Percentiles rank a stretch among this genome's conserved stretches.
Conservation (phyloP, 2,329 filamentous ascomycete species). For the Pyrenochaeta sp. region DNA sequence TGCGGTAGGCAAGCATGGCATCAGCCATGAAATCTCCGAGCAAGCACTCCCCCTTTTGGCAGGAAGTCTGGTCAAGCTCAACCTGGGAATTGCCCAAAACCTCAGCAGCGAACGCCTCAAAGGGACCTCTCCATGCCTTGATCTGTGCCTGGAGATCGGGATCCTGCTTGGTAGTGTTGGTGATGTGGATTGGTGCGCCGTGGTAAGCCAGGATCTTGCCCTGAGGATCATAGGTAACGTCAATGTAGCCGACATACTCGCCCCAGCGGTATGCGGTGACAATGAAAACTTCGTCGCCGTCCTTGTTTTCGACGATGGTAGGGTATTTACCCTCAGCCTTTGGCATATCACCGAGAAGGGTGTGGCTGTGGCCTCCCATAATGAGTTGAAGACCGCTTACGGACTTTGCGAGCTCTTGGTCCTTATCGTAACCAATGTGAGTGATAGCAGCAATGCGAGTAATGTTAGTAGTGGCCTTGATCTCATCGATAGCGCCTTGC, state of each 20-base stretch:
- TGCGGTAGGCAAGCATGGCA: slow-evolving; percentile 68
- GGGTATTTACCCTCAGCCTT: slow-evolving; percentile 68
- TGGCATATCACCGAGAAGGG: slow-evolving; percentile 66
- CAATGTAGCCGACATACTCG: slow-evolving; percentile 72
- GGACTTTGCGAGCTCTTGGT: slow-evolving; percentile 65
- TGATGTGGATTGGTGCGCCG: slow-evolving; percentile 69
- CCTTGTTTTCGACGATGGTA: slow-evolving; percentile 66
- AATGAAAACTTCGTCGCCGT: slow-evolving; percentile 72
- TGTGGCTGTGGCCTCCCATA: slow-evolving; percentile 68
- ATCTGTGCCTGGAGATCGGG: slow-evolving; percentile 64
- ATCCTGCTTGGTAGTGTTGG: slow-evolving; percentile 67
- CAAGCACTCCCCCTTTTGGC: slow-evolving; percentile 65
- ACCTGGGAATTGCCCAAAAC: slow-evolving; percentile 64
- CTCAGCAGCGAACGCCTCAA: slow-evolving; percentile 66
- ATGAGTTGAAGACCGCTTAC: slow-evolving; percentile 72
- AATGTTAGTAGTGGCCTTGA: slow-evolving; percentile 67
- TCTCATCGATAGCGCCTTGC: slow-evolving; percentile 68
- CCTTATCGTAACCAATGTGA: slow-evolving; percentile 71
- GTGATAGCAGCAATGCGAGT: slow-evolving; percentile 71
- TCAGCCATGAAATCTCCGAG: slow-evolving; percentile 54
- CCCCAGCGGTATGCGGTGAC: slow-evolving; percentile 74
- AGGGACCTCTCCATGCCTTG: slow-evolving; percentile 65
- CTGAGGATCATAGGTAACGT: slow-evolving; percentile 67
- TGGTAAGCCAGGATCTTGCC: slow-evolving; percentile 70
- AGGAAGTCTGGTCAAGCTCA: slow-evolving; percentile 66